Evolutionary conservation across 2,329 filamentous ascomycete genomes (phyloP).

Genomic region (Onygenales sp.): DNA sequence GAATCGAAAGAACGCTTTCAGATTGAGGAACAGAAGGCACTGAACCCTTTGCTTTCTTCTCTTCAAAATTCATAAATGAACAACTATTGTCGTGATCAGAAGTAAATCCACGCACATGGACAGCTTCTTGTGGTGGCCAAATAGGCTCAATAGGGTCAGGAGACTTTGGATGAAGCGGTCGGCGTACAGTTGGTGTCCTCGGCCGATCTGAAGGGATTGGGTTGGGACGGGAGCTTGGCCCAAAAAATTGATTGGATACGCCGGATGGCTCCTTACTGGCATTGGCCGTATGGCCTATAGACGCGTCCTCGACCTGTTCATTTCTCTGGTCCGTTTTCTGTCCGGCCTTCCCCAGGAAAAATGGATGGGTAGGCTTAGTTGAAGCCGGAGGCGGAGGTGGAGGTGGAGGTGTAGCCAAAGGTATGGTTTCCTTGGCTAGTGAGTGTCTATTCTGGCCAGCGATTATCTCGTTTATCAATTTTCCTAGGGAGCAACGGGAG

Average conservation of each 20-base stretch:
- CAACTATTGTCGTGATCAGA: background rate
- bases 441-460: constrained; percentile 23
- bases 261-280: background rate
- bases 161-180: background rate
- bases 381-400: constrained; percentile 10
- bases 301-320: background rate
- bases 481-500: constrained; percentile 42
- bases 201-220: background rate
- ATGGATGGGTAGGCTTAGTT: constrained; percentile 53
- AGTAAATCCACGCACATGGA: constrained; percentile 42
- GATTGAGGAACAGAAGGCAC: constrained; percentile 22
- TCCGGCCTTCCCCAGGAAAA: constrained; percentile 53
- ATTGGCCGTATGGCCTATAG: background rate
- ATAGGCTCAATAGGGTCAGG: constrained; percentile 25
- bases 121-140: constrained; percentile 29
- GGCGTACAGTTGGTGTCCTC: background rate
- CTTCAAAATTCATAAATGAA: constrained; percentile 10
- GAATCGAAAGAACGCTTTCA: constrained; percentile 22
- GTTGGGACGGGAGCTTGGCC: background rate
- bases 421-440: background rate
- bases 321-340: constrained; percentile 10
- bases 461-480: constrained; percentile 56
- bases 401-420: background rate
- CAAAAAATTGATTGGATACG: background rate
- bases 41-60: constrained; percentile 30